phyloP scores from a whole-genome alignment of 805 yeast genomes.

The Kazachstania africana region DNA sequence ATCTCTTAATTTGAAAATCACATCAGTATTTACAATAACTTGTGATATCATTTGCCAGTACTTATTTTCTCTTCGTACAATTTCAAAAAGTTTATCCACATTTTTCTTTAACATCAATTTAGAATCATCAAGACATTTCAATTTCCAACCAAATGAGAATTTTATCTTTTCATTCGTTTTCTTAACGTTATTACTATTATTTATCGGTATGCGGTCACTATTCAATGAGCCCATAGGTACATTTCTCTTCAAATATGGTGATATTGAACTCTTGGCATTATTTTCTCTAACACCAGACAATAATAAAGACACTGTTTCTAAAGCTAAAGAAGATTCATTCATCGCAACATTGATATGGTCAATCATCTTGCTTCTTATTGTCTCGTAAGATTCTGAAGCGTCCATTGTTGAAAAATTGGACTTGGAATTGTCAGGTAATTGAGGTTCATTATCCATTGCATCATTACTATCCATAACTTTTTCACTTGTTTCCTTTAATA shows the following conservation, averaged over 20 bases:
- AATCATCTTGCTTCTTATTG: constrained; percentile 42
- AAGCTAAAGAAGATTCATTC: constrained; percentile 78
- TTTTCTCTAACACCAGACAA: constrained; percentile 75
- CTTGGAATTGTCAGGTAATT: too few species aligned
- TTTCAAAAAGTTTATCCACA: constrained; percentile 38
- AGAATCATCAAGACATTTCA: constrained; percentile 51
- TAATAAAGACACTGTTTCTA: constrained; percentile 78
- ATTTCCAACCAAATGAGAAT: constrained; percentile 64
- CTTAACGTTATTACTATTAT: constrained; percentile 3
- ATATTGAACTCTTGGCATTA: constrained; percentile 78
- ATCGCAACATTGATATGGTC: constrained; percentile 51
- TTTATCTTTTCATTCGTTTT: constrained; percentile 18
- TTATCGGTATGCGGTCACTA: constrained; percentile 22
- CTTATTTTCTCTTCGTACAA: constrained; percentile 45
- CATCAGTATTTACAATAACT: constrained; percentile 16
- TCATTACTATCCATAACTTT: neutral
- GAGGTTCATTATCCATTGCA: neutral
- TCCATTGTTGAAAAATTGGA: neutral
- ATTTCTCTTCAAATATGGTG: constrained; percentile 64
- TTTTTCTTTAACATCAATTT: constrained; percentile 40
- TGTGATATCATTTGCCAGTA: constrained; percentile 40
- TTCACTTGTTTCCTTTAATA: neutral
- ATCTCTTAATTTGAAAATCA: constrained; percentile 52
- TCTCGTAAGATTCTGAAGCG: constrained; percentile 5
- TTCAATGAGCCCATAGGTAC: constrained; percentile 69